Conservation (phyloP, 257 asterid species). For the Craterostigma plantagineum region DNA sequence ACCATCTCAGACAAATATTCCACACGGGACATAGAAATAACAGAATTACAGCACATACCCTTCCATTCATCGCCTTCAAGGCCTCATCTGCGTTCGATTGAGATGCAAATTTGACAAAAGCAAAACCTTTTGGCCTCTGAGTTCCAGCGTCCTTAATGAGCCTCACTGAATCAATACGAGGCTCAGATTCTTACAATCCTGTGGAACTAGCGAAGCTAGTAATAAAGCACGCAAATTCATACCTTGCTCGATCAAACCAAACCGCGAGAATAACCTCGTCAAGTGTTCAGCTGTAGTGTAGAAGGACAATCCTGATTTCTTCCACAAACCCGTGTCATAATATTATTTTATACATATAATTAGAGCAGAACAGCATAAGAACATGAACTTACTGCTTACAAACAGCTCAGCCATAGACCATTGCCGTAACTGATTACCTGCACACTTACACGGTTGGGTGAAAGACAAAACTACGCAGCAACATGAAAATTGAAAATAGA, state of each 20-base stretch:
- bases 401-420: conserved; percentile 27
- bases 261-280: conserved; percentile 38
- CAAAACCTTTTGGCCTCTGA: conserved; percentile 61
- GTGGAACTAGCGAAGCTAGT: not conserved
- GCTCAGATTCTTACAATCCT: not conserved
- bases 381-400: conserved; percentile 30
- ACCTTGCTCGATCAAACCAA: conserved; percentile 50
- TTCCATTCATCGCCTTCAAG: conserved; percentile 40
- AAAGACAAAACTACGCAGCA: no score
- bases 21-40: not conserved
- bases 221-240: conserved; percentile 2
- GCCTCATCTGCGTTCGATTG: conserved; percentile 49
- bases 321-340: not conserved
- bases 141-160: conserved; percentile 44
- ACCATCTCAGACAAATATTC: not conserved
- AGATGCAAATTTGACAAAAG: conserved; percentile 44
- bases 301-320: conserved; percentile 47
- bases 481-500: no score
- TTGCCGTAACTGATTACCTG: no score
- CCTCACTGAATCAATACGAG: conserved; percentile 26
- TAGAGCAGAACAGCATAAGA: not conserved
- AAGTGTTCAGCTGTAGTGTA: conserved; percentile 36
- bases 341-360: not conserved
- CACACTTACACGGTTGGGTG: no score
- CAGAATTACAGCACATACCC: conserved; percentile 15